These are phyloP conservation scores for Trichoderma hamatum DNA, from an alignment of 2,329 filamentous ascomycete species.

Conservation along the genomic window DNA sequence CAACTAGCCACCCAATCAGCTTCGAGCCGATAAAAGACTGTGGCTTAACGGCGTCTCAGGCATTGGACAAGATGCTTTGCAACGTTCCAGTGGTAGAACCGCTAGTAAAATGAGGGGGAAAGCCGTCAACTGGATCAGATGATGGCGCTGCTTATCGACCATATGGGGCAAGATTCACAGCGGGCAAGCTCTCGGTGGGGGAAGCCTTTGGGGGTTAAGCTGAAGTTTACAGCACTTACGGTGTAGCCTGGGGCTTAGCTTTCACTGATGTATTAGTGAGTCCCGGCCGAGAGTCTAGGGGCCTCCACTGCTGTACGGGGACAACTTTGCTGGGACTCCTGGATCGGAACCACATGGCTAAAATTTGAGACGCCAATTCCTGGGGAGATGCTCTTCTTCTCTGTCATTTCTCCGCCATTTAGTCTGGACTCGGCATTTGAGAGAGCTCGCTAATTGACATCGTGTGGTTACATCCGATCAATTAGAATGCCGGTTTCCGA, in stretches of 20 bases:
- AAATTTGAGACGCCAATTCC: neutral
- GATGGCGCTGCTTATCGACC: constrained; percentile 9
- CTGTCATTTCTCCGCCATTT: constrained; percentile 3
- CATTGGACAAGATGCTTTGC: constrained; percentile 27
- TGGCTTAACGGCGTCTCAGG: constrained; percentile 1
- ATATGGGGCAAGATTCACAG: constrained; percentile 3
- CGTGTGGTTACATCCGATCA: constrained; percentile 21
- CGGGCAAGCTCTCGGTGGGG: constrained; percentile 8
- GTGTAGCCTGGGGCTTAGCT: neutral
- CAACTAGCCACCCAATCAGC: constrained; percentile 7
- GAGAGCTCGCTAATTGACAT: neutral
- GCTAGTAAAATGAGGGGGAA: constrained; percentile 25
- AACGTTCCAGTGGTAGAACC: constrained; percentile 37
- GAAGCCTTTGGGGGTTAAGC: neutral
- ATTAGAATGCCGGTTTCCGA: constrained; percentile 5
- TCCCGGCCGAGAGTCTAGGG: neutral
- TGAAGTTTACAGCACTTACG: neutral
- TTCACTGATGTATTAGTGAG: neutral
- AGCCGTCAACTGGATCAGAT: constrained; percentile 9
- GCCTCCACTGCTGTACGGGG: neutral
- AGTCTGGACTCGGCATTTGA: neutral
- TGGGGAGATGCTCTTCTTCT: neutral
- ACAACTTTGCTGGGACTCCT: neutral
- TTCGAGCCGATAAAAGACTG: constrained; percentile 12
- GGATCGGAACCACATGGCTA: constrained; percentile 5